Evolutionary conservation across 2,329 filamentous ascomycete genomes (phyloP).

Genomic region (Cephalotrichum gorgonifer): DNA sequence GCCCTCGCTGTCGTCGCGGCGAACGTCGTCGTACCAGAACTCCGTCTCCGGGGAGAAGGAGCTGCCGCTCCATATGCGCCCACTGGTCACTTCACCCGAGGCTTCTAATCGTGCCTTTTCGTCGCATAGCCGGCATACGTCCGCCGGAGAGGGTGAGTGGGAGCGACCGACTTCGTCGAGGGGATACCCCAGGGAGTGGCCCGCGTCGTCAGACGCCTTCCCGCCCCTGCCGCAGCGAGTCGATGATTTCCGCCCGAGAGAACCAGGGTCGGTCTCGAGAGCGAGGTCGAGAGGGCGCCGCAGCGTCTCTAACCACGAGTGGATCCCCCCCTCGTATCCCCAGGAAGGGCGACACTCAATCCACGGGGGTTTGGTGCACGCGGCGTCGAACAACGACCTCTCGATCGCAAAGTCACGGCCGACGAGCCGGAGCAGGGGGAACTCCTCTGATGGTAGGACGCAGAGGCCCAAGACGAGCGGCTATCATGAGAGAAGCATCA

Average conservation of each 20-base stretch:
- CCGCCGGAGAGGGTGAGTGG: background rate
- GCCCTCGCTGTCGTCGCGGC: background rate
- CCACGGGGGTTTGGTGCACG: background rate
- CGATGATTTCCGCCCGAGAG: background rate
- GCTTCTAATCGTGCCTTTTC: background rate
- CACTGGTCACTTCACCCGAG: slow-evolving; percentile 6
- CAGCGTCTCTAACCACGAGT: background rate
- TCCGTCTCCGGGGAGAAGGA: background rate
- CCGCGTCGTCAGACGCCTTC: background rate
- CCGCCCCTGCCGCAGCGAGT: background rate
- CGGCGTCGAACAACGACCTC: background rate
- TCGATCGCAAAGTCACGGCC: background rate
- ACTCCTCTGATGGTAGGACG: background rate
- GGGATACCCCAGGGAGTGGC: background rate
- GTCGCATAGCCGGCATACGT: background rate
- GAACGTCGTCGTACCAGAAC: background rate
- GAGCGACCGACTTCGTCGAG: background rate
- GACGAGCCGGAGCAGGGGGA: background rate
- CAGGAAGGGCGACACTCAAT: background rate
- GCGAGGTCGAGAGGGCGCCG: background rate
- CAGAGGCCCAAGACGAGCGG: slow-evolving; percentile 1
- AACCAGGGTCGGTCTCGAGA: background rate
- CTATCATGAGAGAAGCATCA: background rate
- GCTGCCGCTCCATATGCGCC: slow-evolving; percentile 5
- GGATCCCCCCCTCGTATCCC: background rate